Percentiles rank a stretch among this genome's conserved stretches.
These are phyloP conservation scores for Omphalea diandra DNA, from an alignment of 441 rosid genomes.

Conservation along the genomic window DNA sequence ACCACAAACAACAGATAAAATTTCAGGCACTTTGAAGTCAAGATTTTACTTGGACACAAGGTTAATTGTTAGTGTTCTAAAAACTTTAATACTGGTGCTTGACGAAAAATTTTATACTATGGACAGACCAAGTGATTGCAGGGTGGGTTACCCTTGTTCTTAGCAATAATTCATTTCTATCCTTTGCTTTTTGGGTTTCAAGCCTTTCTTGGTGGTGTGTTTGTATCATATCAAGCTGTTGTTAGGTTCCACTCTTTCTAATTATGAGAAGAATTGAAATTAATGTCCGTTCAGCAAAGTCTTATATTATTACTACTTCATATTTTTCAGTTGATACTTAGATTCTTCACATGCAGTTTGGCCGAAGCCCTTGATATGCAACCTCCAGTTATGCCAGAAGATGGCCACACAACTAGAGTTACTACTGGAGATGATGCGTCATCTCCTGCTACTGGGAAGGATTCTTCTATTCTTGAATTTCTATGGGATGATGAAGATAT, in stretches of 20 bases:
- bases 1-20: too few species aligned
- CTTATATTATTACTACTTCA: background rate
- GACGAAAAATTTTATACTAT: too few species aligned
- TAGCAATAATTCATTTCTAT: background rate
- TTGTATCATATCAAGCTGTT: background rate
- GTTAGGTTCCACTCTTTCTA: background rate
- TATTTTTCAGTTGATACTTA: background rate
- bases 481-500: conserved; percentile 99
- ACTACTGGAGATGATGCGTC: conserved; percentile 83
- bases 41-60: too few species aligned
- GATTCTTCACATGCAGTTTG: conserved; percentile 47
- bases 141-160: background rate
- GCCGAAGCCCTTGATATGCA: conserved; percentile 99
- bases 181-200: background rate
- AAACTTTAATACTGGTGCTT: too few species aligned
- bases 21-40: too few species aligned
- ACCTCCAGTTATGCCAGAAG: conserved; percentile 98
- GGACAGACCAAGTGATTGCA: too few species aligned
- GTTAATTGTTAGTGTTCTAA: background rate
- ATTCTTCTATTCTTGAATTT: conserved; percentile 70
- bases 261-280: background rate
- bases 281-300: background rate
- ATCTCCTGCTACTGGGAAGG: conserved; percentile 74
- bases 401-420: conserved; percentile 93
- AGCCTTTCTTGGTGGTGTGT: background rate